A percentile compares a stretch with the other conserved stretches of the same genome.
Evolutionary conservation across 768 basidiomycete genomes (phyloP).

Genomic region (Lyophyllum atratum): DNA sequence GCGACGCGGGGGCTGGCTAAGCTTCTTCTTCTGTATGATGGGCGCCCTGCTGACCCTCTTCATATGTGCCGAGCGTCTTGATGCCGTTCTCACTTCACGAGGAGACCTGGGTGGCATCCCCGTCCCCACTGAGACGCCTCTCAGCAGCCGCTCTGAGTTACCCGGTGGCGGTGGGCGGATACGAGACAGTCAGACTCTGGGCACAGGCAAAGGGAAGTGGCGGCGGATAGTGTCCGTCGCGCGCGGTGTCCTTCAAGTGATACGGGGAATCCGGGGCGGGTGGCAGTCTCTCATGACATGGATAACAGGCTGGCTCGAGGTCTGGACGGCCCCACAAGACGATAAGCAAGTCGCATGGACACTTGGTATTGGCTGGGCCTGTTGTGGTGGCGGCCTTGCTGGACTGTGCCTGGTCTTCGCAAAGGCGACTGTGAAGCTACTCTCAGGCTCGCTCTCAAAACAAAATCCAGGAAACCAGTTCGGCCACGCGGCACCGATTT

Average conservation of each 20-base stretch:
- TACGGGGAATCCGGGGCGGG: slow-evolving; percentile 33
- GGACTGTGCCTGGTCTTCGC: slow-evolving; percentile 88
- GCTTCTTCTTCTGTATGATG: slow-evolving; percentile 83
- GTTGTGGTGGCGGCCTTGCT: slow-evolving; percentile 87
- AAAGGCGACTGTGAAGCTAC: slow-evolving; percentile 73
- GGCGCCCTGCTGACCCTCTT: slow-evolving; percentile 65
- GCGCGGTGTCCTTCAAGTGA: slow-evolving; percentile 3
- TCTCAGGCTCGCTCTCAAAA: slow-evolving; percentile 75
- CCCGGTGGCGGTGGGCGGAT: slow-evolving; percentile 1
- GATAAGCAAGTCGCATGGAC: slow-evolving; percentile 90
- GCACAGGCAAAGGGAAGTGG: not conserved
- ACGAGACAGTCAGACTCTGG: slow-evolving; percentile 6
- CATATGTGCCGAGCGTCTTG: slow-evolving; percentile 71
- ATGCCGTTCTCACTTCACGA: slow-evolving; percentile 70
- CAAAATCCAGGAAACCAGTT: slow-evolving; percentile 88
- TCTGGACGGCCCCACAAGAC: slow-evolving; percentile 75
- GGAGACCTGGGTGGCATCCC: slow-evolving; percentile 67
- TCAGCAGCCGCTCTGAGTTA: not conserved
- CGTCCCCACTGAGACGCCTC: slow-evolving; percentile 27
- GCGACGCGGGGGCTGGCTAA: slow-evolving; percentile 88
- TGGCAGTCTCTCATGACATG: slow-evolving; percentile 53
- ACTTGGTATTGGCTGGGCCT: slow-evolving; percentile 92
- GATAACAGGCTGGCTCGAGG: slow-evolving; percentile 65
- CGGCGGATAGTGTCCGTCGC: not conserved
- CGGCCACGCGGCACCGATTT: slow-evolving; percentile 76